These are phyloP conservation scores for Boechera retrofracta DNA, from an alignment of 345 rosid species.

Conservation along the genomic window DNA sequence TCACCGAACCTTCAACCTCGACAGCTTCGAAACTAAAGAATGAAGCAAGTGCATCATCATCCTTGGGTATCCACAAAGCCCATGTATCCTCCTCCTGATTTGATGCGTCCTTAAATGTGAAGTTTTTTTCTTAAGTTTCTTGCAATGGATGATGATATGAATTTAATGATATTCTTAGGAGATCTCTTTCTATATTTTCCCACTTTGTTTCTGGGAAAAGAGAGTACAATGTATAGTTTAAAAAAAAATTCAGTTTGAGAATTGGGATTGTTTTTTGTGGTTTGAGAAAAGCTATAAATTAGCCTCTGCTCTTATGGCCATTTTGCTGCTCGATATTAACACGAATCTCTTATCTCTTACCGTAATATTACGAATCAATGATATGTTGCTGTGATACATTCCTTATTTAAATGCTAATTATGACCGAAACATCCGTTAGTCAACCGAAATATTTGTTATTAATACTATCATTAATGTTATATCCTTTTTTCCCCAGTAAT, in stretches of 20 bases:
- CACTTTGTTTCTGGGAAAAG: constrained; percentile 29
- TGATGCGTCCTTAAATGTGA: constrained; percentile 23
- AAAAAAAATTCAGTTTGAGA: constrained; percentile 22
- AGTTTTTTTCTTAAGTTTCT: not conserved
- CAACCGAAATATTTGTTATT: not conserved
- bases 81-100: constrained; percentile 48
- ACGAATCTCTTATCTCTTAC: not conserved
- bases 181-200: constrained; percentile 16
- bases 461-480: not conserved
- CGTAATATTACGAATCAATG: not conserved
- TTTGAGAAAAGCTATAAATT: constrained; percentile 23
- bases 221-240: constrained; percentile 41
- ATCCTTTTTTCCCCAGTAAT: not conserved
- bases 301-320: constrained; percentile 9
- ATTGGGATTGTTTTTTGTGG: constrained; percentile 21
- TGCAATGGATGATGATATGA: constrained; percentile 38
- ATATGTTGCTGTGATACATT: not conserved
- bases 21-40: constrained; percentile 59
- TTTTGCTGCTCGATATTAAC: not conserved
- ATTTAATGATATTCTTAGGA: constrained; percentile 40
- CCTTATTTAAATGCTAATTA: not conserved
- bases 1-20: constrained; percentile 44
- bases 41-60: constrained; percentile 61
- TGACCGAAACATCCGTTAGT: not conserved
- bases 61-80: constrained; percentile 52